These are phyloP conservation scores for Cytospora chrysosperma DNA, from an alignment of 2,329 filamentous ascomycete genomes.

Conservation along the genomic window DNA sequence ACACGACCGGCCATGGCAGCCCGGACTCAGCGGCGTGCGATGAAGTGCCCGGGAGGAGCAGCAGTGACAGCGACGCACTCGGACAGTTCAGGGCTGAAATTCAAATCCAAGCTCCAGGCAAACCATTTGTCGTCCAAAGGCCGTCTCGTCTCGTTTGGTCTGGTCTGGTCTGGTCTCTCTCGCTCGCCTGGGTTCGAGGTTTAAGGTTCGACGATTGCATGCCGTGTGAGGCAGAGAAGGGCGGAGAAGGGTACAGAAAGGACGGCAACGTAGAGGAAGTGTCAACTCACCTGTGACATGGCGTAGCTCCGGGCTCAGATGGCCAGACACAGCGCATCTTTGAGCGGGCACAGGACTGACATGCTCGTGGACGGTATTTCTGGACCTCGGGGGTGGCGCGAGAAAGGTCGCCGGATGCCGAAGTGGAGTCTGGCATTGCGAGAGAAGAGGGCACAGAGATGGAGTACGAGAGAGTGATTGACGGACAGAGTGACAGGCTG, in stretches of 20 bases:
- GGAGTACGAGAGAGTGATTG: no score
- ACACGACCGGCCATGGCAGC: not conserved
- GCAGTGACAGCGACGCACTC: not conserved
- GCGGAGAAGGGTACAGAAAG: no score
- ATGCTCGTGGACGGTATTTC: slow-evolving; percentile 25
- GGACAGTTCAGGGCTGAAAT: not conserved
- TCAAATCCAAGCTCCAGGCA: no score
- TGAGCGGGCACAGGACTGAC: slow-evolving; percentile 24
- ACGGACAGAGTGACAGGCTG: not conserved
- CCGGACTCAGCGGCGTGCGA: not conserved
- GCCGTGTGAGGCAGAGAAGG: not conserved
- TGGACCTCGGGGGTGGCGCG: slow-evolving; percentile 25
- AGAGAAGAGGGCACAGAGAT: not conserved
- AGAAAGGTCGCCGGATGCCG: slow-evolving; percentile 23
- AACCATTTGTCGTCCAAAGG: not conserved
- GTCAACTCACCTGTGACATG: slow-evolving; percentile 22
- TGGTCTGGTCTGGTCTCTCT: no score
- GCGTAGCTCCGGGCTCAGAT: slow-evolving; percentile 24
- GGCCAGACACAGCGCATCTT: slow-evolving; percentile 26
- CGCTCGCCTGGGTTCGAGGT: no score
- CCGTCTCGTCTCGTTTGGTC: not conserved
- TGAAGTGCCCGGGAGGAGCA: not conserved
- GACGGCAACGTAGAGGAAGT: no score
- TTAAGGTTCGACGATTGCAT: no score
- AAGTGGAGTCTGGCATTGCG: slow-evolving; percentile 23